Conservation (phyloP, 2,329 filamentous ascomycete species). For the Xylariomycetidae sp. region DNA sequence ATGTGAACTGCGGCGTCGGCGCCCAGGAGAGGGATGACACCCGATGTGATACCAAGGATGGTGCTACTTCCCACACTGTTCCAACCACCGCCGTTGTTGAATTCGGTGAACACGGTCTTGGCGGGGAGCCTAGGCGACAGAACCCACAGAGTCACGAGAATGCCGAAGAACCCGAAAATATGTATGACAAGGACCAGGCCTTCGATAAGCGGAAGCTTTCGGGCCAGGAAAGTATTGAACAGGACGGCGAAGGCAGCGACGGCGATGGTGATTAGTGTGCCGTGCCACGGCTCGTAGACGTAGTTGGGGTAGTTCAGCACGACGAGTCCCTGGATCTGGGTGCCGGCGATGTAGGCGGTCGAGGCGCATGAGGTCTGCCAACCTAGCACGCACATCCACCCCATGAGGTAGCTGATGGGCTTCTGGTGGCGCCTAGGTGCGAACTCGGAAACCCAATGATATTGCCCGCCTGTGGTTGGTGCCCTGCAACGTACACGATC, state of each 20-base stretch:
- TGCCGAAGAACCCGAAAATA: constrained; percentile 37
- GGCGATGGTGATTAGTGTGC: constrained; percentile 37
- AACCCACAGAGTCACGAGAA: constrained; percentile 35
- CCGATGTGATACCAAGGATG: constrained; percentile 33
- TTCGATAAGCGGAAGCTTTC: constrained; percentile 37
- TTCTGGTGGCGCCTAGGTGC: constrained; percentile 12
- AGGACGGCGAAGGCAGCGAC: constrained; percentile 34
- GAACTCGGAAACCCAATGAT: constrained; percentile 22
- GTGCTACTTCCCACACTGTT: constrained; percentile 29
- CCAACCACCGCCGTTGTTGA: constrained; percentile 29
- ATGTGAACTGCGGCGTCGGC: constrained; percentile 27
- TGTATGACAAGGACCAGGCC: constrained; percentile 39
- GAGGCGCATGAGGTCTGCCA: constrained; percentile 14
- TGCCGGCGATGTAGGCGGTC: constrained; percentile 36
- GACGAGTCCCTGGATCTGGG: constrained; percentile 42
- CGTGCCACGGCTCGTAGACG: constrained; percentile 35
- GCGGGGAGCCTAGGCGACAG: constrained; percentile 25
- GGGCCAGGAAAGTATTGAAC: constrained; percentile 40
- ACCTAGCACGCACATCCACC: constrained; percentile 15
- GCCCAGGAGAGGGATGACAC: constrained; percentile 29
- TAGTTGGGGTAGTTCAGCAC: constrained; percentile 31
- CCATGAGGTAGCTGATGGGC: constrained; percentile 17
- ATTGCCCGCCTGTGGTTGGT: constrained; percentile 17
- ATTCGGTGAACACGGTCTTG: constrained; percentile 24
- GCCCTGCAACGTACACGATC: too few species aligned